These are phyloP conservation scores for Asterionellopsis glacialis DNA, from an alignment of 108 stramenopile species.

Conservation along the genomic window DNA sequence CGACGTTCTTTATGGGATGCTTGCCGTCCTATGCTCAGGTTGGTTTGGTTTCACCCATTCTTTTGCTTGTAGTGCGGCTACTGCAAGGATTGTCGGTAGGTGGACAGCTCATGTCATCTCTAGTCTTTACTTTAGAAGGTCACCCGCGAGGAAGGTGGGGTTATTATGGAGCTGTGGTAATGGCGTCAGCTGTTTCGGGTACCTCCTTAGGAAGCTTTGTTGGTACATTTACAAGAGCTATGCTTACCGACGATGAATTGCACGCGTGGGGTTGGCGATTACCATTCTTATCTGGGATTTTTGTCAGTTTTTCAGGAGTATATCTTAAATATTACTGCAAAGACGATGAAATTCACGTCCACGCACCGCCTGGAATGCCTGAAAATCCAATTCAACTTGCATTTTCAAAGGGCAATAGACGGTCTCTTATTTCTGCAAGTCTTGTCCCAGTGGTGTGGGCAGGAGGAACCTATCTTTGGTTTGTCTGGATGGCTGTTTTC, in stretches of 20 bases:
- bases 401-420: slow-evolving; percentile 39
- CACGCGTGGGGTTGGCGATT: slow-evolving; percentile 67
- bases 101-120: slow-evolving; percentile 67
- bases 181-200: slow-evolving; percentile 61
- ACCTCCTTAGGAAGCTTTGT: slow-evolving; percentile 56
- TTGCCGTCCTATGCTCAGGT: slow-evolving; percentile 72
- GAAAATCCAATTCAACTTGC: slow-evolving; percentile 59
- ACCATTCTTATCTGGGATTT: slow-evolving; percentile 59
- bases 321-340: slow-evolving; percentile 52
- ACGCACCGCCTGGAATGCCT: not conserved
- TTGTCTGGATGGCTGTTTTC: slow-evolving; percentile 76
- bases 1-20: slow-evolving; percentile 73
- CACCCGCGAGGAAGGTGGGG: slow-evolving; percentile 35
- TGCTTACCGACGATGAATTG: slow-evolving; percentile 35
- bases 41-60: slow-evolving; percentile 42
- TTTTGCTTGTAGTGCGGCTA: slow-evolving; percentile 55
- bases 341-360: slow-evolving; percentile 28
- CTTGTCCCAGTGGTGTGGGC: slow-evolving; percentile 64
- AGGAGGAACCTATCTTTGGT: slow-evolving; percentile 56
- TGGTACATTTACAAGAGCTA: slow-evolving; percentile 29
- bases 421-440: slow-evolving; percentile 37
- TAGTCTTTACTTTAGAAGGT: slow-evolving; percentile 71
- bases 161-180: slow-evolving; percentile 47
- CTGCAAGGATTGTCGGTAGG: slow-evolving; percentile 79
- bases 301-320: slow-evolving; percentile 46